Percentiles rank a stretch among this genome's conserved stretches.
These are phyloP conservation scores for Penicillium digitatum DNA, from an alignment of 2,329 filamentous ascomycete species.

Conservation along the genomic window DNA sequence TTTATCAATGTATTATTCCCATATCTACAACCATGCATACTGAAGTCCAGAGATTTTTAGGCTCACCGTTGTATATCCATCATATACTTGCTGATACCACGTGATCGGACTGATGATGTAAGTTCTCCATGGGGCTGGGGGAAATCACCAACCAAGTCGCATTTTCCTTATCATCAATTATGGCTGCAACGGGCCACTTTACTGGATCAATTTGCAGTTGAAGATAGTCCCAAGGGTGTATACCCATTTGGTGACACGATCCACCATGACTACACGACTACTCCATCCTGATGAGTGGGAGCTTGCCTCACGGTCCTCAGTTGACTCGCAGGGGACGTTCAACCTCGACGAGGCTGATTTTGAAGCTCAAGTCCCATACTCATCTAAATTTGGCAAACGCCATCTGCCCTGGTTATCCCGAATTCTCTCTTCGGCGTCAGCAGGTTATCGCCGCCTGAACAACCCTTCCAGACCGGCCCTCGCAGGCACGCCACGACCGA, in stretches of 20 bases:
- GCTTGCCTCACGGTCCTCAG: slow-evolving; percentile 38
- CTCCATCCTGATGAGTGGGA: slow-evolving; percentile 43
- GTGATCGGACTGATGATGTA: slow-evolving; percentile 4
- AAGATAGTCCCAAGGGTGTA: slow-evolving; percentile 12
- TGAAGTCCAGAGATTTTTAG: neutral
- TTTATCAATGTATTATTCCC: neutral
- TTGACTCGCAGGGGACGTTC: slow-evolving; percentile 40
- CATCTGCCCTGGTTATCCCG: slow-evolving; percentile 27
- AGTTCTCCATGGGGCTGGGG: neutral
- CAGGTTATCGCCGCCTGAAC: slow-evolving; percentile 32
- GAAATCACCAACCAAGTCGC: slow-evolving; percentile 1
- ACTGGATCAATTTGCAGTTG: neutral
- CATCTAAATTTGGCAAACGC: slow-evolving; percentile 23
- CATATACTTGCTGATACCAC: neutral
- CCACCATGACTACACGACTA: slow-evolving; percentile 37
- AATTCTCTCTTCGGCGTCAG: slow-evolving; percentile 27
- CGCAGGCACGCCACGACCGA: slow-evolving; percentile 21
- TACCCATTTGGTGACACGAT: slow-evolving; percentile 8
- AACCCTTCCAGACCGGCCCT: slow-evolving; percentile 24
- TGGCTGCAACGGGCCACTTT: neutral
- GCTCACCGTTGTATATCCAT: neutral
- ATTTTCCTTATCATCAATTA: neutral
- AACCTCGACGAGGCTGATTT: slow-evolving; percentile 44
- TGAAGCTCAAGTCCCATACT: slow-evolving; percentile 35
- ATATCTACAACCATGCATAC: neutral